These are phyloP conservation scores for Mucor racemosus DNA, from an alignment of 371 early-diverging fungal genomes.

Conservation along the genomic window DNA sequence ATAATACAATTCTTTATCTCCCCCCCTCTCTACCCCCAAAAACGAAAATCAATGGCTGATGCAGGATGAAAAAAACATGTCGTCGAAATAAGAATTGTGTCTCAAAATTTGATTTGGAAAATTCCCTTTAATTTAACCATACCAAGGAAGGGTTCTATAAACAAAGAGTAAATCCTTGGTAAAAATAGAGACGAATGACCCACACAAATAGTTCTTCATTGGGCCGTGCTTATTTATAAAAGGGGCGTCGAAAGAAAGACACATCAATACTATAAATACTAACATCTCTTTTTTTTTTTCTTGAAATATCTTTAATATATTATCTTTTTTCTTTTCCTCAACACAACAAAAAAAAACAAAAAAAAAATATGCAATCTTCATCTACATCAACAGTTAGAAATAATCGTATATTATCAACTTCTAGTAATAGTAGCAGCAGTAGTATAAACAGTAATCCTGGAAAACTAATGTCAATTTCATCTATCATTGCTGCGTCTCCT, in stretches of 20 bases:
- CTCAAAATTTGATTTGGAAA: slow-evolving; percentile 14
- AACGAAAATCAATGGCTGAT: slow-evolving; percentile 7
- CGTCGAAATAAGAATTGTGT: slow-evolving; percentile 24
- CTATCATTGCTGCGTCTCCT: slow-evolving; percentile 35
- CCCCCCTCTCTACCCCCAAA: not conserved
- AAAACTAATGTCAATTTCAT: slow-evolving; percentile 47
- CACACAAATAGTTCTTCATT: slow-evolving; percentile 9
- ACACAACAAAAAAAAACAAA: no score
- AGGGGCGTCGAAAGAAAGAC: not conserved
- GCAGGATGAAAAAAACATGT: slow-evolving; percentile 23
- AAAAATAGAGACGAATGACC: slow-evolving; percentile 12
- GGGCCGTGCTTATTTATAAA: slow-evolving; percentile 29
- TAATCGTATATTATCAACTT: slow-evolving; percentile 15
- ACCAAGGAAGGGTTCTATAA: slow-evolving; percentile 22
- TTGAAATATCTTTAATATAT: not conserved
- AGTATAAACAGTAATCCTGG: slow-evolving; percentile 12
- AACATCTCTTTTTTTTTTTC: not conserved
- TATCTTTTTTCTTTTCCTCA: not conserved
- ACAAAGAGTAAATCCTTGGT: slow-evolving; percentile 25
- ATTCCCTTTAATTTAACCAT: slow-evolving; percentile 30
- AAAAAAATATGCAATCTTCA: slow-evolving; percentile 21
- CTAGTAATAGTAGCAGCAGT: slow-evolving; percentile 12
- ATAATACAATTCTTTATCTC: not conserved
- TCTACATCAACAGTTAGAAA: slow-evolving; percentile 10
- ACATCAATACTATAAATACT: slow-evolving; percentile 16